Percentiles rank a stretch among this genome's conserved stretches.
Evolutionary conservation across 192 early-diverging fungal species (phyloP).

Genomic region (Irineochytrium annulatum): DNA sequence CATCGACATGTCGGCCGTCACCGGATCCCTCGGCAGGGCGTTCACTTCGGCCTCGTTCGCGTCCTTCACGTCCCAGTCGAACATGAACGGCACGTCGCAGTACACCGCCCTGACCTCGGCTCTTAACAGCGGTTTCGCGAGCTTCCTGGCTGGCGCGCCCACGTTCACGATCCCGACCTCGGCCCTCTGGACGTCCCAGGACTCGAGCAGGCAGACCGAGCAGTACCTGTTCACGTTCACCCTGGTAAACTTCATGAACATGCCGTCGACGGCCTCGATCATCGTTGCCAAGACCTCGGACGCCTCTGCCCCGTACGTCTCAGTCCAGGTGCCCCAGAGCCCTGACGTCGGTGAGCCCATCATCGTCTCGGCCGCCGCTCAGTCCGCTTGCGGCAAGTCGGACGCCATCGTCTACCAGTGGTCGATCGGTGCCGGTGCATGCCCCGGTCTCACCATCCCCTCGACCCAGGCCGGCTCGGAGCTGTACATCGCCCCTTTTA

Average conservation of each 20-base stretch:
- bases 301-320: neutral
- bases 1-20: conserved; percentile 11
- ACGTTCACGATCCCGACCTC: neutral
- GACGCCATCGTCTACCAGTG: conserved; percentile 8
- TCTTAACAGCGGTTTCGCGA: neutral
- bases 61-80: neutral
- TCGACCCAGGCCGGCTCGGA: neutral
- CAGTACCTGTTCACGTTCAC: neutral
- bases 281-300: neutral
- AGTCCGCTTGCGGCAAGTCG: conserved; percentile 3
- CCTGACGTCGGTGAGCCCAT: neutral
- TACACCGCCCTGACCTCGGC: neutral
- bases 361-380: neutral
- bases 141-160: neutral
- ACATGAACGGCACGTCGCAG: too few species aligned
- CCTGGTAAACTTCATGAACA: neutral
- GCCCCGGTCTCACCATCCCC: conserved; percentile 12
- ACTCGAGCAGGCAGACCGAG: neutral
- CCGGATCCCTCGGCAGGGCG: conserved; percentile 16
- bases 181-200: neutral
- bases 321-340: neutral
- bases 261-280: neutral
- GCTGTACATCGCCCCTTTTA: conserved; percentile 15
- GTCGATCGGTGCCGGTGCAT: neutral
- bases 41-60: neutral